Evolutionary conservation across 1,284 basidiomycete genomes (phyloP).

Genomic region (Mycena citricolor): DNA sequence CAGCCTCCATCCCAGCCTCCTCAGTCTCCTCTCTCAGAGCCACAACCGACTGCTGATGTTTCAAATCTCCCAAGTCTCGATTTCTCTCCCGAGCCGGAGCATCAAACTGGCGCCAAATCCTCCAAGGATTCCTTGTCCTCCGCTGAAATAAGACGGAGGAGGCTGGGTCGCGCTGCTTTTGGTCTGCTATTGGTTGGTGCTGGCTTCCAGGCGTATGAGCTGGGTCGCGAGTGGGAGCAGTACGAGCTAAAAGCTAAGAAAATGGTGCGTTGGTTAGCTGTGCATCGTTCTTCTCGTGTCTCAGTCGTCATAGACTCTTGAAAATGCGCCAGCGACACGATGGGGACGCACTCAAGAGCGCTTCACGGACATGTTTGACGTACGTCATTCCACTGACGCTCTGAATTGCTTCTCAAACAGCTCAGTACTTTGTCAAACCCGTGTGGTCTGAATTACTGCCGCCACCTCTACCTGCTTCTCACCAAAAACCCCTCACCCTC

Average conservation of each 20-base stretch:
- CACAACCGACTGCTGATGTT: too few species aligned
- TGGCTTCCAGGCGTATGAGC: constrained; percentile 44
- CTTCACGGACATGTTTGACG: constrained; percentile 63
- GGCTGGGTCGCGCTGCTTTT: constrained; percentile 53
- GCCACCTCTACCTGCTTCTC: constrained; percentile 79
- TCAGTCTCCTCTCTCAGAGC: not conserved
- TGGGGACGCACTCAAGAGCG: constrained; percentile 62
- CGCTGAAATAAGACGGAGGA: constrained; percentile 65
- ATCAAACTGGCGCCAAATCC: constrained; percentile 69
- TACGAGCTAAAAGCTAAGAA: constrained; percentile 53
- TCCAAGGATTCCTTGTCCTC: constrained; percentile 71
- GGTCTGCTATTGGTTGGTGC: constrained; percentile 54
- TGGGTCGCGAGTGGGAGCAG: constrained; percentile 63
- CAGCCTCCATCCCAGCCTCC: constrained; percentile 4
- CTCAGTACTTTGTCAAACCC: constrained; percentile 90
- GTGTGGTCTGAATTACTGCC: constrained; percentile 92
- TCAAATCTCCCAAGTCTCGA: constrained; percentile 48
- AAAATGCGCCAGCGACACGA: constrained; percentile 56
- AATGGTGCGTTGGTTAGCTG: constrained; percentile 19
- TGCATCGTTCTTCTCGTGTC: constrained; percentile 12
- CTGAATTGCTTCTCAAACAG: constrained; percentile 3
- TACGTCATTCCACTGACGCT: constrained; percentile 37
- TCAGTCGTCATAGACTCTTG: constrained; percentile 50
- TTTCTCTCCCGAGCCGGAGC: constrained; percentile 46
- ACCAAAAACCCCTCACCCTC: constrained; percentile 90